Evolutionary conservation across 306 rosid genomes (phyloP), one percentile per base, ranked within the genome.

Genomic region (Biancaea sappan): DNA sequence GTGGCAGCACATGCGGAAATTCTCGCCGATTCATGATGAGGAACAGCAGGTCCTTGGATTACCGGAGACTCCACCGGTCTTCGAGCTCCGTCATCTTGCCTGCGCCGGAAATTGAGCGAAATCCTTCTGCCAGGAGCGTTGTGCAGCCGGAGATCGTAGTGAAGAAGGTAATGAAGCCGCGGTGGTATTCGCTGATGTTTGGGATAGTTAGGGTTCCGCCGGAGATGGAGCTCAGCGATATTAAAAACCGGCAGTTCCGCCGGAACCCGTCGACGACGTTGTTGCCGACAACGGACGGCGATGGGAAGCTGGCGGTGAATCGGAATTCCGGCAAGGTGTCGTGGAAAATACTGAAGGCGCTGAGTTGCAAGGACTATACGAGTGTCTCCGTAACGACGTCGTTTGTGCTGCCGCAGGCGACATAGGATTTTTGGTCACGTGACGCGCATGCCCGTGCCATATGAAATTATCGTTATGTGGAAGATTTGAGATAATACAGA

Each of bases 181-280:
- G 89, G 6, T 91, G 97, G 97, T 86, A 78, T 28, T 79, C 86
- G 29, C 68, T 85, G 4, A 75, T 89, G 89, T 91, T 92, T 22
- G 93, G 97, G 69, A 64, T 83, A 53, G 87, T 81, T 73, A 89
- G 84, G 82, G 73, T 86, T 0, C 97, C 93, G 53, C 60, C 90
- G 44, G 97, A 89, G 82, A 92, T 92, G 97, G 97, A 88, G 8
- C 96, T 92, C 40, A 82, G 72, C 37, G 97, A 92, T 43, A 92
- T 92, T 4, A 92, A 88, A 70, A 89, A 80, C 66, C 74, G 97
- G 51, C 96, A 89, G 47, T 82, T 86, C 46, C 90, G 97, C 5
- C 86, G 89, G 79, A 88, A 65, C 35, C 58, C 83, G 0, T 79
- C 86, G 0, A 76, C 75, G 5, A 63, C 78, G 3, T 66, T 77